Conservation (phyloP, 257 asterid species). For the Penstemon davidsonii region DNA sequence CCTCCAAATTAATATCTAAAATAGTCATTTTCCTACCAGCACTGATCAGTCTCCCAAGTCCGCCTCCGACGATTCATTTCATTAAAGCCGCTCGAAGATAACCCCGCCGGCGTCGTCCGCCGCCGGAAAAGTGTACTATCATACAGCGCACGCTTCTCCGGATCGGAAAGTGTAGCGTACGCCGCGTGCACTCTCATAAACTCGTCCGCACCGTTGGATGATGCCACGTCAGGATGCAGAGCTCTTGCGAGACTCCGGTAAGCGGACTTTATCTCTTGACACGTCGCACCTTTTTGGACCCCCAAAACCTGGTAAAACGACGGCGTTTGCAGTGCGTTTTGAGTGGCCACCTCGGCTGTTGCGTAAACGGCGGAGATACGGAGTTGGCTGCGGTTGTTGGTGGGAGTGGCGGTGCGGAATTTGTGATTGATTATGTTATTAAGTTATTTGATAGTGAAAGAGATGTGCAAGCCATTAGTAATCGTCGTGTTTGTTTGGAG, state of each 20-base stretch:
- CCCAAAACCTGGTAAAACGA: constrained; percentile 62
- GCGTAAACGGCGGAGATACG: constrained; percentile 47
- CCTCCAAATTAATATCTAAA: background rate
- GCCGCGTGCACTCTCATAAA: constrained; percentile 79
- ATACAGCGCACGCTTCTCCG: constrained; percentile 65
- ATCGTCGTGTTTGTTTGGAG: background rate
- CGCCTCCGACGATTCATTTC: constrained; percentile 36
- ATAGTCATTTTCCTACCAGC: constrained; percentile 53
- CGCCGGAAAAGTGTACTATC: constrained; percentile 47
- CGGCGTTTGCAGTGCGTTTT: constrained; percentile 22
- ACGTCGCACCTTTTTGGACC: constrained; percentile 38
- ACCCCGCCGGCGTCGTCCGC: constrained; percentile 29
- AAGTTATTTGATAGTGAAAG: constrained; percentile 31
- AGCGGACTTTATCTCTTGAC: constrained; percentile 57
- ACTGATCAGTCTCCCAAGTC: constrained; percentile 90
- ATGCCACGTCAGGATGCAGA: constrained; percentile 55
- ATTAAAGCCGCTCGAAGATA: constrained; percentile 31
- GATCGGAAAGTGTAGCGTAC: constrained; percentile 74
- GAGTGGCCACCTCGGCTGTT: constrained; percentile 36
- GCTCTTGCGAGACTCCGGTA: constrained; percentile 55
- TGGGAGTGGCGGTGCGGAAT: constrained; percentile 3
- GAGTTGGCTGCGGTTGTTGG: too few relatives aligned
- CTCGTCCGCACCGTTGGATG: constrained; percentile 39
- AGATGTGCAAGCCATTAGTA: constrained; percentile 48
- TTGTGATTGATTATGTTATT: constrained; percentile 23